These are phyloP conservation scores for Eimeria maxima DNA, from an alignment of 169 alveolate genomes.

Conservation along the genomic window DNA sequence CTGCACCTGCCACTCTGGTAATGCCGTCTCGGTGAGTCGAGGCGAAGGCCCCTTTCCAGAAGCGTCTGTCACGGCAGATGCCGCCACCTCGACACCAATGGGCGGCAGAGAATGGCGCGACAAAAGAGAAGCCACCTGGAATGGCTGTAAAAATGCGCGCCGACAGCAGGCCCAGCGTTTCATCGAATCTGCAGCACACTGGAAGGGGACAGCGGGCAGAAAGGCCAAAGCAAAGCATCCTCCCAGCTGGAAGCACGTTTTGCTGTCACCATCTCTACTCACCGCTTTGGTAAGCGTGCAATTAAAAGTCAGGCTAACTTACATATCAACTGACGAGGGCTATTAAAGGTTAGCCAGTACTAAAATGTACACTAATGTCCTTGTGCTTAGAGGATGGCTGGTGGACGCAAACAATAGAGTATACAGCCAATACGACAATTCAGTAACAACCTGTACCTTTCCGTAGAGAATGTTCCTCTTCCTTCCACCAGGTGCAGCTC, in stretches of 20 bases:
- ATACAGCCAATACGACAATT: not conserved
- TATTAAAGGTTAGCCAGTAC: not conserved
- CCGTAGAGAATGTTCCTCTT: not conserved
- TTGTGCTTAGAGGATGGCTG: not conserved
- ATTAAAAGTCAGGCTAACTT: not conserved
- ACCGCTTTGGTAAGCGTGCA: not conserved
- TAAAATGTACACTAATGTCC: not conserved
- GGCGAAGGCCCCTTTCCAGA: not conserved
- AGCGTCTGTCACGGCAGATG: not conserved
- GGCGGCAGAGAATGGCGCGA: constrained; percentile 1
- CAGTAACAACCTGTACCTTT: not conserved
- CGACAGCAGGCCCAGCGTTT: constrained; percentile 55
- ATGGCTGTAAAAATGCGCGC: constrained; percentile 60
- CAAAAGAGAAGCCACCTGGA: constrained; percentile 2
- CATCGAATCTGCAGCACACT: constrained; percentile 61
- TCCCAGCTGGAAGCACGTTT: not conserved
- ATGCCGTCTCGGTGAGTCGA: not conserved
- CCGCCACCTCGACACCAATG: not conserved
- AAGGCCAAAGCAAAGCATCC: not conserved
- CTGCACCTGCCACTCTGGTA: constrained; percentile 23
- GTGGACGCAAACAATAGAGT: not conserved
- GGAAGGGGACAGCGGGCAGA: not conserved
- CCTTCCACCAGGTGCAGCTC: not conserved
- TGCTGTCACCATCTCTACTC: not conserved
- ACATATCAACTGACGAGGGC: not conserved